Base-by-base conservation (phyloP, 2,329 filamentous ascomycete species). In the Ascosphaera apis region DNA sequence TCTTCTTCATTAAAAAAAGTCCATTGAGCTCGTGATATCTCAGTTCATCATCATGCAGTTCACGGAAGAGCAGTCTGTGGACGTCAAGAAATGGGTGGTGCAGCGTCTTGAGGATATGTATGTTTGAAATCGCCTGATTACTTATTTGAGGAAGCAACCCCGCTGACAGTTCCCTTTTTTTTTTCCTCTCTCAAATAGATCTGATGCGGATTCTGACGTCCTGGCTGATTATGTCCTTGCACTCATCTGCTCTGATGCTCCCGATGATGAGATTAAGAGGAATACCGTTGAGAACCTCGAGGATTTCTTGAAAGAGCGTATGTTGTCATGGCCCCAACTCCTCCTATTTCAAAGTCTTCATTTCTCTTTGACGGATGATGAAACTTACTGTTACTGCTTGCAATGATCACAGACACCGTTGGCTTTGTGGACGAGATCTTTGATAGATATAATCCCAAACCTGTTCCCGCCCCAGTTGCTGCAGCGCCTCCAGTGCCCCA, bases 211-310 rank as follows among this genome's bases (percentile, higher is more conserved):
- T 46, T 61, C 62, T 9, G 67, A 68, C 43, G 65, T 72, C 2
- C 62, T 73, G 15, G 67, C 66, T 19, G 69, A 73, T 43, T 73
- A 72, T 45, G 66, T 72, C 5, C 54, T 72, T 33, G 68, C 67
- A 15, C 58, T 73, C 19, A 59, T 72, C 31, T 61, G 61, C 31
- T 62, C 61, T 12, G 66, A 69, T 42, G 66, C 66, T 30, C 54
- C 63, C 2, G 63, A 67, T 39, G 59, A 61, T n/a, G 55, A 62
- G 37, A 61, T 70, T 35, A 58, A 58, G 44, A 52, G 59, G 39
- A 65, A 57, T 35, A 67, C 65, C 25, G 50, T 67, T 37, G 63
- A 69, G 39, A 63, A 66, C 39, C 51, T 73, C 27, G 56, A 63
- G 34, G 69, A 73, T 45, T 72, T 73, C 45, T 50, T 72, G 18